Evolutionary conservation across 495 filamentous ascomycete species (phyloP), one percentile per base, ranked within the genome.

Genomic region (Aspergillus bridgeri): DNA sequence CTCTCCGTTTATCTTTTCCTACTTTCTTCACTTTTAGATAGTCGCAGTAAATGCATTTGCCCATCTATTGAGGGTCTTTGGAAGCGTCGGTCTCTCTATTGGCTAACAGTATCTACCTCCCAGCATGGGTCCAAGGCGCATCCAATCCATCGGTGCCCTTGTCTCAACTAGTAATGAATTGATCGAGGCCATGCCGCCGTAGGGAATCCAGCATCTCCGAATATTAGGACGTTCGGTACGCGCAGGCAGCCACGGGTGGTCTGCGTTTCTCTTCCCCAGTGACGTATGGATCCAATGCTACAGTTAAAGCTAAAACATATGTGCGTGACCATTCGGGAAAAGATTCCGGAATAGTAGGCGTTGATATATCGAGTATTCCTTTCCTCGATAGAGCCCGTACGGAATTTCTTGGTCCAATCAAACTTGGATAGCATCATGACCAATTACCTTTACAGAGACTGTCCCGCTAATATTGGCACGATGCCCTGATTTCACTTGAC

Each of bases 141-240:
- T 51, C 27, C 19, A n/a, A 33, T 25, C 43, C 20, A 47, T 59
- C 58, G 43, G 21, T 47, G 42, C 20, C 6, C 42, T 17, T 29
- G 53, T 55, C 42, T 24, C 9, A 45, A 55, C 53, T 17, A 55
- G 42, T 22, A 81, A 68, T 58, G 79, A 78, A 18, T 25, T 63
- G 2, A 70, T 83, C 38, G 61, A 62, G 81, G 81, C 7, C 81
- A 83, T 58, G 48, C 67, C 15, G 74, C 77, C 1, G 60, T 18
- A 67, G 71, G 38, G 62, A 60, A 2, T 60, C 67, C 17, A 62
- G 65, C 20, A 78, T 81, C 13, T 60, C 66, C 8, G 79, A 82
- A 63, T 83, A 74, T 59, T 65, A 83, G 20, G 80, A 79, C 9
- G 75, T 83, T 53, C 76, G 70, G 0, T 82, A 72, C 59, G 79